A percentile compares a stretch with the other conserved stretches of the same genome.
These are phyloP conservation scores for Aspergillus ochraceus DNA, from an alignment of 2,329 filamentous ascomycete genomes.

Conservation along the genomic window DNA sequence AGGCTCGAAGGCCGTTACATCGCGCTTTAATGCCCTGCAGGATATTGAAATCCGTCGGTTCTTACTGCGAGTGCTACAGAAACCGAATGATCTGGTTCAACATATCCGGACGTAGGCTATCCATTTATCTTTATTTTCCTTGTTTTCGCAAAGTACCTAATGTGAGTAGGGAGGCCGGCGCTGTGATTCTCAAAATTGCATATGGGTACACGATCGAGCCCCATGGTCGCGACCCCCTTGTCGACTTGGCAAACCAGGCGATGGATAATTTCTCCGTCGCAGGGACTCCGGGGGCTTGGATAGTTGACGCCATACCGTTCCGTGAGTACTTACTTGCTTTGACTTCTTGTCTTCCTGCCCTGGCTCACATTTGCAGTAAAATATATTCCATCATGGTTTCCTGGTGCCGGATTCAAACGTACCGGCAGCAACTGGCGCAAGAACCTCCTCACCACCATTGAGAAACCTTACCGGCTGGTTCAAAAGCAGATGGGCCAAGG, in stretches of 20 bases:
- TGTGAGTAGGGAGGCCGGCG: slow-evolving; percentile 33
- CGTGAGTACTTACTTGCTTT: slow-evolving; percentile 9
- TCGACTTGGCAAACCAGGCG: slow-evolving; percentile 42
- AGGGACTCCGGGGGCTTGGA: slow-evolving; percentile 43
- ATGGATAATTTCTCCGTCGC: slow-evolving; percentile 46
- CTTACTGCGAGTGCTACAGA: slow-evolving; percentile 43
- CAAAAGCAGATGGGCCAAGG: slow-evolving; percentile 40
- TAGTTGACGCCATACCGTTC: slow-evolving; percentile 47
- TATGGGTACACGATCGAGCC: slow-evolving; percentile 36
- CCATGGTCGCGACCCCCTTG: slow-evolving; percentile 30
- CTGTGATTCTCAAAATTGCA: slow-evolving; percentile 42
- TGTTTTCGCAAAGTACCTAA: background rate
- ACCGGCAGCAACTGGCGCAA: slow-evolving; percentile 38
- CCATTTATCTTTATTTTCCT: background rate
- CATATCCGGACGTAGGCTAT: slow-evolving; percentile 39
- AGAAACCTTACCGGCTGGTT: slow-evolving; percentile 47
- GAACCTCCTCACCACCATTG: slow-evolving; percentile 30
- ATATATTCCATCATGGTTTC: slow-evolving; percentile 47
- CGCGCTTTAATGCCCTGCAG: slow-evolving; percentile 43
- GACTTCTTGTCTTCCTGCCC: background rate
- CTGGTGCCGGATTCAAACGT: slow-evolving; percentile 46
- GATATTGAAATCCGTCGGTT: slow-evolving; percentile 46
- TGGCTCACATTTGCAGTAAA: slow-evolving; percentile 18
- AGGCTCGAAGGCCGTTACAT: slow-evolving; percentile 42
- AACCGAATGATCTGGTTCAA: slow-evolving; percentile 39